Base-by-base conservation (phyloP, 2,329 filamentous ascomycete species). In the Colletotrichum neosansevieriae region DNA sequence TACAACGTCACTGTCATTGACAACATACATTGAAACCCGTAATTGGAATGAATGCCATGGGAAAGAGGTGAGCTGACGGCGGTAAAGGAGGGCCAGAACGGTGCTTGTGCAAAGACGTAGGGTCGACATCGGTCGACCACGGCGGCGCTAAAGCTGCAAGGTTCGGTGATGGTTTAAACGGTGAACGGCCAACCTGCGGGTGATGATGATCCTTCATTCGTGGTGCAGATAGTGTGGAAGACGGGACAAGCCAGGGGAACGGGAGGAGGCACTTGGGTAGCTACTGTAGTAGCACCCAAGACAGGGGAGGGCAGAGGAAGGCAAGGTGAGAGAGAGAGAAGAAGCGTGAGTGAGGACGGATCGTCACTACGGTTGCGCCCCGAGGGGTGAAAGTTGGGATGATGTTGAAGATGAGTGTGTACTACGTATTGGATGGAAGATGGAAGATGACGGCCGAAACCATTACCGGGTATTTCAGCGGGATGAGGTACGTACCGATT, bases 181-280 rank as follows among this genome's bases (percentile, higher is more conserved):
- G 67, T 62, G 62, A 56, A 62, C 62, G 67, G 61, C 67, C 63
- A 67, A 56, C 13, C 54, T 62, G 63, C 67, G 67, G 67, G 63
- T 67, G 54, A 67, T 38, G 67, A 69, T 50, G 67, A 69, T 69
- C 63, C 58, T 62, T 69, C 56, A 51, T 58, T 68, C 65, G 60
- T 56, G 40, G 65, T 59, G 47, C 65, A 67, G 53, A 64, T 67
- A 67, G 65, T 59, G 54, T 19, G 60, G 53, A 51, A 64, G 42
- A 40, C 19, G 62, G 56, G 54, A 53, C 36, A 45, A 38, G 21
- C 34, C 44, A 51, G 45, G 45, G 36, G 44, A 40, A 29, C 44
- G 64, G 64, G 51, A 58, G 17, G 24, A 51, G 42, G 49, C 47
- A 58, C 61, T 54, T 56, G 49, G 62, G 54, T 69, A n/a, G n/a